A percentile compares a stretch with the other conserved stretches of the same genome.
phyloP scores from a whole-genome alignment of 1,139 yeast species.

The Geotrichum europaeum region DNA sequence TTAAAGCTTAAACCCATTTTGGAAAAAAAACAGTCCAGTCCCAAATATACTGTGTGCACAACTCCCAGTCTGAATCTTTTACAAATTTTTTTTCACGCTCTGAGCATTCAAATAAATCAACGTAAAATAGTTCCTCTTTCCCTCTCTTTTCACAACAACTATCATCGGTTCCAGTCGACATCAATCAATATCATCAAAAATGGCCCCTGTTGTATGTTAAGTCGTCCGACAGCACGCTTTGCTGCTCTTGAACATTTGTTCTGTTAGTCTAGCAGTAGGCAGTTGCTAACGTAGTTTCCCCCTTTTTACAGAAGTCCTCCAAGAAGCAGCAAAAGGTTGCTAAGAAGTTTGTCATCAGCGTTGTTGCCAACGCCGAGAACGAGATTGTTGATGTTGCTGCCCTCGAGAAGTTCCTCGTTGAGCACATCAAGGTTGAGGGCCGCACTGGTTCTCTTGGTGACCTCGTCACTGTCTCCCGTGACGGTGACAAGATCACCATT shows the following conservation, averaged over 20 bases:
- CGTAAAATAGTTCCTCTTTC: not conserved
- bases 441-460: slow-evolving; percentile 96
- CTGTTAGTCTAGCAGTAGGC: slow-evolving; percentile 40
- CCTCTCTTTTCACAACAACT: not conserved
- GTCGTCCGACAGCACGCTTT: slow-evolving; percentile 23
- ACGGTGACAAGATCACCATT: slow-evolving; percentile 76
- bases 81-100: not conserved
- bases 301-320: slow-evolving; percentile 54
- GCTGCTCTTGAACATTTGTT: slow-evolving; percentile 24
- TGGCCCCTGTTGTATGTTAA: slow-evolving; percentile 88
- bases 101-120: not conserved
- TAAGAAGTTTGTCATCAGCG: slow-evolving; percentile 79
- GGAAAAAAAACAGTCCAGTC: not conserved
- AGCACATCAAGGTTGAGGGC: slow-evolving; percentile 98
- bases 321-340: slow-evolving; percentile 50
- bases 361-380: slow-evolving; percentile 94
- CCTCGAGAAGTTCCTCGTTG: slow-evolving; percentile 95
- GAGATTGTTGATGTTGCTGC: slow-evolving; percentile 94
- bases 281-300: slow-evolving; percentile 35
- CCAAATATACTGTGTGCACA: not conserved
- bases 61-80: not conserved
- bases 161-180: slow-evolving; percentile 9
- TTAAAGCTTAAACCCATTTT: not conserved
- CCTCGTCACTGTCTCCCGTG: slow-evolving; percentile 80
- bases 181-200: slow-evolving; percentile 34